Evolutionary conservation across 2,329 filamentous ascomycete genomes (phyloP).

Genomic region (Emergomyces africanus): DNA sequence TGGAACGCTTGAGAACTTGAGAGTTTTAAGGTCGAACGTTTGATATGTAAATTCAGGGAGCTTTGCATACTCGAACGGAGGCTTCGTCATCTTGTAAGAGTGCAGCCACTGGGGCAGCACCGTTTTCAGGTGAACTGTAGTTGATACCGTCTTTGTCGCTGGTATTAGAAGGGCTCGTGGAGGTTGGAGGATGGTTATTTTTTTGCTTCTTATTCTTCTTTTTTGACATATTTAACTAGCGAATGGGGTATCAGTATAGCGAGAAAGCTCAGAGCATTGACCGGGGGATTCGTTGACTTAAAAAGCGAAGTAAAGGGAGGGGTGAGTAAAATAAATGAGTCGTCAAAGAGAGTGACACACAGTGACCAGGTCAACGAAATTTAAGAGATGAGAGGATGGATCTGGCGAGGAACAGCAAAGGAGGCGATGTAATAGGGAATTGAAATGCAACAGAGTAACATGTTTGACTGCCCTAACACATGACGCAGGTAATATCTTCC

Average conservation of each 20-base stretch:
- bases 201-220: constrained; percentile 27
- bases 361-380: background rate
- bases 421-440: constrained; percentile 1
- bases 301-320: constrained; percentile 9
- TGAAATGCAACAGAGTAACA: constrained; percentile 3
- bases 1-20: constrained; percentile 25
- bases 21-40: constrained; percentile 27
- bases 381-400: constrained; percentile 5
- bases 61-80: constrained; percentile 30
- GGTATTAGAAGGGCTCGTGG: constrained; percentile 9
- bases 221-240: constrained; percentile 20
- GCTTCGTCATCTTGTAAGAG: constrained; percentile 24
- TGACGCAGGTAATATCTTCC: background rate
- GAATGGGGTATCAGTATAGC: constrained; percentile 2
- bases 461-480: background rate
- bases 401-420: constrained; percentile 2
- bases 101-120: constrained; percentile 20
- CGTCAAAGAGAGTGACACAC: constrained; percentile 7
- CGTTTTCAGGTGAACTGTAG: constrained; percentile 16
- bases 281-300: constrained; percentile 7
- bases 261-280: constrained; percentile 2
- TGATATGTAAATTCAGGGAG: constrained; percentile 32
- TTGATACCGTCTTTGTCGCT: constrained; percentile 14
- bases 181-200: constrained; percentile 19
- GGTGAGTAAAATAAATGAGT: constrained; percentile 5